These are phyloP conservation scores for Phialocephala subalpina DNA, from an alignment of 2,329 filamentous ascomycete genomes.

Conservation along the genomic window DNA sequence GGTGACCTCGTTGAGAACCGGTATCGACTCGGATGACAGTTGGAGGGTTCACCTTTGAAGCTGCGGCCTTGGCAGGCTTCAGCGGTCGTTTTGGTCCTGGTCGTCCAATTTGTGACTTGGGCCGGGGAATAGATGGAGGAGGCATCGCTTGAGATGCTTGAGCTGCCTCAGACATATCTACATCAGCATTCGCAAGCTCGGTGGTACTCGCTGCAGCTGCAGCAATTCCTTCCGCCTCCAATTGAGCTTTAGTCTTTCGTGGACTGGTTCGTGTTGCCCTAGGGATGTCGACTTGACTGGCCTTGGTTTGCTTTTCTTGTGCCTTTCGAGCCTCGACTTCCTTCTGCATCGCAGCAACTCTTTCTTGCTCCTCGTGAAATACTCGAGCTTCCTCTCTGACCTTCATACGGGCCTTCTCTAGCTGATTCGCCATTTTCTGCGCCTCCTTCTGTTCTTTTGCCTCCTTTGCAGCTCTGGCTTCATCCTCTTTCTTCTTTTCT, in stretches of 20 bases:
- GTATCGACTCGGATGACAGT: slow-evolving; percentile 78
- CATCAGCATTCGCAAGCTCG: slow-evolving; percentile 50
- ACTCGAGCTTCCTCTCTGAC: slow-evolving; percentile 72
- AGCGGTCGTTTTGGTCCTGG: slow-evolving; percentile 63
- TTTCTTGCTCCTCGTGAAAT: slow-evolving; percentile 66
- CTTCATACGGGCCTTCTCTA: slow-evolving; percentile 73
- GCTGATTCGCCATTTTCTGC: slow-evolving; percentile 65
- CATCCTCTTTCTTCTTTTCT: slow-evolving; percentile 68
- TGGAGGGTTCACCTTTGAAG: slow-evolving; percentile 68
- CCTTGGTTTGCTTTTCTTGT: slow-evolving; percentile 52
- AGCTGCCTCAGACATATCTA: slow-evolving; percentile 62
- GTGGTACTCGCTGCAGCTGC: slow-evolving; percentile 44
- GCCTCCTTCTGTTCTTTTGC: slow-evolving; percentile 67
- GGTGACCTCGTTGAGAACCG: slow-evolving; percentile 69
- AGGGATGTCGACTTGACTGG: slow-evolving; percentile 46
- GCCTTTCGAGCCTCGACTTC: slow-evolving; percentile 61
- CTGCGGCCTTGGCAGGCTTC: slow-evolving; percentile 67
- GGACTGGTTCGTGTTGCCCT: slow-evolving; percentile 60
- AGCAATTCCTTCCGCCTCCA: slow-evolving; percentile 44
- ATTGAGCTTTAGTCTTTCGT: slow-evolving; percentile 53
- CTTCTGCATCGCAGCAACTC: slow-evolving; percentile 60
- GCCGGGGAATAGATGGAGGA: slow-evolving; percentile 66
- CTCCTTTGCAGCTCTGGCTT: slow-evolving; percentile 67
- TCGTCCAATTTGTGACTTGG: slow-evolving; percentile 57
- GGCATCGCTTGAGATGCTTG: slow-evolving; percentile 56